Evolutionary conservation across 1,284 basidiomycete genomes (phyloP).

Genomic region (Inonotus obliquus): DNA sequence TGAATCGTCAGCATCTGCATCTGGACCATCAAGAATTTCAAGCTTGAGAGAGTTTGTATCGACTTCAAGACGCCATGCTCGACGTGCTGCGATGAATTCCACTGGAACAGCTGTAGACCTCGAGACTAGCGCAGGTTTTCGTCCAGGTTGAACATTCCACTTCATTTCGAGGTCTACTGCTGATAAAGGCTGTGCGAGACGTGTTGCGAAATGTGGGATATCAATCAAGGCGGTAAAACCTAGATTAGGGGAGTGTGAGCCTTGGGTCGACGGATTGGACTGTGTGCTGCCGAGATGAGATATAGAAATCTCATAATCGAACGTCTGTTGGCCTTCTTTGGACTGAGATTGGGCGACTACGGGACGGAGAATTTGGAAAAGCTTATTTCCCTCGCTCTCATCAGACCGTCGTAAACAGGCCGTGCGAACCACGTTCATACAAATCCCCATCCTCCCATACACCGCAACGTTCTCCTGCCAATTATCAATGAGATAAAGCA

Average conservation of each 20-base stretch:
- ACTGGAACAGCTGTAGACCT: not conserved
- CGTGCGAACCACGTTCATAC: slow-evolving; percentile 6
- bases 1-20: not conserved
- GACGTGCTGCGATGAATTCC: slow-evolving; percentile 10
- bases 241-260: not conserved
- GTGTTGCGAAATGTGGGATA: not conserved
- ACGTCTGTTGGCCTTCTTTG: not conserved
- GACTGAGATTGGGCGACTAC: not conserved
- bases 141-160: not conserved
- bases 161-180: not conserved
- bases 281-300: not conserved
- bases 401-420: slow-evolving; percentile 11
- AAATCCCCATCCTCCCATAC: slow-evolving; percentile 6
- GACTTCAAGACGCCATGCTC: slow-evolving; percentile 13
- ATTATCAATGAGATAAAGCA: slow-evolving; percentile 10
- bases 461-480: slow-evolving; percentile 9
- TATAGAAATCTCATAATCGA: slow-evolving; percentile 12
- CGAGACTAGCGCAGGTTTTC: not conserved
- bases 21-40: slow-evolving; percentile 12
- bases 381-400: slow-evolving; percentile 9
- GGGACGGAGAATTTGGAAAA: slow-evolving; percentile 12
- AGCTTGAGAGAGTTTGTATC: slow-evolving; percentile 11
- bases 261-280: not conserved
- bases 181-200: not conserved
- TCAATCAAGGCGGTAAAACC: slow-evolving; percentile 10